Base-by-base conservation (phyloP, 2,329 filamentous ascomycete species). In the Colletotrichum neosansevieriae region DNA sequence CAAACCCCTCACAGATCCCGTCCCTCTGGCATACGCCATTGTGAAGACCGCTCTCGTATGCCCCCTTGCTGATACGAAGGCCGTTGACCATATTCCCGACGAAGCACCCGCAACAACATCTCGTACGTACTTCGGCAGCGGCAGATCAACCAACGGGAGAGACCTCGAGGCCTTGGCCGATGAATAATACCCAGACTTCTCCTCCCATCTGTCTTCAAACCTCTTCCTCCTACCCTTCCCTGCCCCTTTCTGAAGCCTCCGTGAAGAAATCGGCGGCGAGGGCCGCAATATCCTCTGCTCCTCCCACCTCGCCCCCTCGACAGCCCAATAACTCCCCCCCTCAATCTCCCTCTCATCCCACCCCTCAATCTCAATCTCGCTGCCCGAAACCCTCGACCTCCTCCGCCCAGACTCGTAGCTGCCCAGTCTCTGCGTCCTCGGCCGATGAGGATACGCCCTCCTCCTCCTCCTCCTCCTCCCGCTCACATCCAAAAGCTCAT, bases 261-360 rank as follows among this genome's bases (percentile, higher is more conserved):
- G 19, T 40, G 40, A 9, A 13, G 13, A 6, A 10, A 29, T 10
- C 4, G 36, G 36, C 36, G 36, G 36, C 13, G 6, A 13, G 6
- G 36, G 36, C 36, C 13, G 36, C 11, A 38, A 38, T 4, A n/a
- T 38, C 38, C 54, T 53, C 45, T 67, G 59, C 61, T 68, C 65
- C 45, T 58, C 65, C 53, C 61, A 68, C 45, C 53, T 4, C 9
- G 60, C 65, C 60, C 53, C 65, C 6, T 68, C 61, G 4, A 64
- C n/a, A 19, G 47, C 65, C 34, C 60, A 65, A 29, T 58, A 68
- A 3, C 65, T 58, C 45, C 60, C 60, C 4, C 54, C 19, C 1
- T 64, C 54, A 13, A 67, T 34, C 24, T 58, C 53, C 34, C 53
- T 17, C 47, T 38, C 53, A 6, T 67, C 64, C 60, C 60, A 53